Base-by-base conservation (phyloP, 305 asterid genomes). In the Nicotiana rustica region DNA sequence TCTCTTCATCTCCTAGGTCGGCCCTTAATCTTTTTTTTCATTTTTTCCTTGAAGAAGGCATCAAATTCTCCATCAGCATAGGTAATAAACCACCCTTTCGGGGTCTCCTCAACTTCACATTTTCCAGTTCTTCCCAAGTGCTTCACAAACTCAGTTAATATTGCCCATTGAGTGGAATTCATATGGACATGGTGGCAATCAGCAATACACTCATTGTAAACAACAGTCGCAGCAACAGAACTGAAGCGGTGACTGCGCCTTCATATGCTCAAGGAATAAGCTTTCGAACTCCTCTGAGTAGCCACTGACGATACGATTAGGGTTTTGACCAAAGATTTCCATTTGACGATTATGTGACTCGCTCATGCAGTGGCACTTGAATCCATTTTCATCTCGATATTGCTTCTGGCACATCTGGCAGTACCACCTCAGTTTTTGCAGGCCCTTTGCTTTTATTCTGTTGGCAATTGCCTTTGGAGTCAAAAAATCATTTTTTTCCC, bases 371-470 rank as follows among this genome's bases (percentile, higher is more conserved):
- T 96, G 97, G 84, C 99, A 94, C 88, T 96, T 93, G 91, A 96
- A 96, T n/a, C 97, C 97, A 82, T 96, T 96, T 86, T 93, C 97
- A 81, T 96, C 98, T n/a, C 96, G 93, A 88, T 97, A 94, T 85
- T 96, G 96, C 67, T 94, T 94, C 56, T 96, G 94, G 85, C 99
- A 94, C 96, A 93, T 94, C 90, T 94, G 97, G 81, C 99, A 95
- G 85, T 94, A 95, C 98, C 97, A 94, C 80, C 97, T 93, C 31
- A 94, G 92, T 36, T 95, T 95, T 86, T 95, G 98, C 82, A 95
- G 77, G 10, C 98, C 99, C 84, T 94, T 92, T 1, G 98, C 97
- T 83, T 92, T 92, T 83, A 92, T 92, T 77, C 98, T 83, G 80
- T 95, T 95, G 5, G 99, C 97, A 15, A 95, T 95, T 78, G 98